Base-by-base conservation (phyloP, 2,329 filamentous ascomycete genomes). In the Aspergillus phoenicis region DNA sequence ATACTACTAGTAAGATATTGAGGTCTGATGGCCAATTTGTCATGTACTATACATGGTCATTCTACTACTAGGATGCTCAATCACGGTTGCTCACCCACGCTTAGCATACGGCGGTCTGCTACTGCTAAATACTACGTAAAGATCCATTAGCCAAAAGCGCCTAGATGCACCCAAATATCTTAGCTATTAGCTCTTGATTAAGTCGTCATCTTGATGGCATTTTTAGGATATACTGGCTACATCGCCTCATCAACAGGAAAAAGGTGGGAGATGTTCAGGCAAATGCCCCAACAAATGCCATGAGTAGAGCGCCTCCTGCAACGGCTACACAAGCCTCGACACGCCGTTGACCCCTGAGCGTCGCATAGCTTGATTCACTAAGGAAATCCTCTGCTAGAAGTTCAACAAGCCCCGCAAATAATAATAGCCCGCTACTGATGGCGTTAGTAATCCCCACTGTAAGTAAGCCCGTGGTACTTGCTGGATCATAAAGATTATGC, bases 401-500 rank as follows among this genome's bases (percentile, higher is more conserved):
- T 77, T 96, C 91, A 4, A 96, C 92, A 47, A 96, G 79, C 0
- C 91, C 91, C 0, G 92, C 91, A 72, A 94, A 96, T 3, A 96
- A 81, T 28, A 96, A 77, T 54, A 96, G 80, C 0, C 92, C 92
- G 54, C 89, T 89, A 8, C 89, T 93, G 55, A 96, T 89, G 41
- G 91, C 91, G 70, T 96, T 96, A 84, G 94, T 95, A 71, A 93
- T 86, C 7, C 92, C 92, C 5, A 96, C 91, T 78, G 94, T 89
- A 26, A 96, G 79, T 52, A 96, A 77, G 0, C 92, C 91, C 0
- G 87, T 85, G 71, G 91, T 85, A 68, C 89, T 91, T 68, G 86
- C 84, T 1, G 92, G 91, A 66, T 93, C 91, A 75, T 96, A 96
- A 64, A 95, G 79, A 38, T 87, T 87, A 75, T 95, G 91, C 20